These are phyloP conservation scores for Kazachstania sp. DNA, from an alignment of 1,139 yeast species.

Conservation along the genomic window DNA sequence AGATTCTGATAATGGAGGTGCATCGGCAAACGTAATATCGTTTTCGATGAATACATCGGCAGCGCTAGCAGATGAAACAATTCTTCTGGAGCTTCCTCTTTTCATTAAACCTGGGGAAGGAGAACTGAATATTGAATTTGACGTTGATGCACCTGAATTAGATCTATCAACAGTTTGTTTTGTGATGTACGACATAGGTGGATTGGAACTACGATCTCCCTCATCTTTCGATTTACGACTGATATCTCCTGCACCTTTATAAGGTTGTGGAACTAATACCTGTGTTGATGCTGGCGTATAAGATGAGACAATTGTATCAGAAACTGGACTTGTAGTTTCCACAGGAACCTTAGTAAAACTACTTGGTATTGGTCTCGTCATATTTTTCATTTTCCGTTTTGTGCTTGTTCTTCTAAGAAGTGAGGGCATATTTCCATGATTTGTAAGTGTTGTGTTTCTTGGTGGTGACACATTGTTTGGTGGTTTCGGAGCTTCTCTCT, in stretches of 20 bases:
- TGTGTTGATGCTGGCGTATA: conserved; percentile 37
- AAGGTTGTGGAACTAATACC: conserved; percentile 36
- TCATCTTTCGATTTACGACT: conserved; percentile 8
- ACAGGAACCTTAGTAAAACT: conserved; percentile 4
- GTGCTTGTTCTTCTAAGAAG: conserved; percentile 14
- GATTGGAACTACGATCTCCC: conserved; percentile 6
- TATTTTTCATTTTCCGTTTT: conserved; percentile 10
- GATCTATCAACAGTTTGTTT: conserved; percentile 21
- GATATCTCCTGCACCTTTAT: conserved; percentile 31
- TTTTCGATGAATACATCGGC: conserved; percentile 59
- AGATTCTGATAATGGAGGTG: conserved; percentile 46
- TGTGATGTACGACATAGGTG: conserved; percentile 11
- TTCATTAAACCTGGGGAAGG: conserved; percentile 40
- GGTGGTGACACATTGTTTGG: conserved; percentile 41
- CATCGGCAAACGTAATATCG: conserved; percentile 62
- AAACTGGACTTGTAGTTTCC: conserved; percentile 1
- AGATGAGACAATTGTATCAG: conserved; percentile 22
- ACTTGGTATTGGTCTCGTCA: conserved; percentile 18
- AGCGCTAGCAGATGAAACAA: conserved; percentile 31
- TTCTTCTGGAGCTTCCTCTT: conserved; percentile 48
- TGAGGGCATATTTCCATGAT: conserved; percentile 11
- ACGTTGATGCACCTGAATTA: conserved; percentile 20
- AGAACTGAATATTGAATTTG: conserved; percentile 16
- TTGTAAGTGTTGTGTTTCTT: conserved; percentile 12
- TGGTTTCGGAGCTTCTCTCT: conserved; percentile 54